phyloP scores from a whole-genome alignment of 2,329 filamentous ascomycete species.

The Monosporascus sp. region DNA sequence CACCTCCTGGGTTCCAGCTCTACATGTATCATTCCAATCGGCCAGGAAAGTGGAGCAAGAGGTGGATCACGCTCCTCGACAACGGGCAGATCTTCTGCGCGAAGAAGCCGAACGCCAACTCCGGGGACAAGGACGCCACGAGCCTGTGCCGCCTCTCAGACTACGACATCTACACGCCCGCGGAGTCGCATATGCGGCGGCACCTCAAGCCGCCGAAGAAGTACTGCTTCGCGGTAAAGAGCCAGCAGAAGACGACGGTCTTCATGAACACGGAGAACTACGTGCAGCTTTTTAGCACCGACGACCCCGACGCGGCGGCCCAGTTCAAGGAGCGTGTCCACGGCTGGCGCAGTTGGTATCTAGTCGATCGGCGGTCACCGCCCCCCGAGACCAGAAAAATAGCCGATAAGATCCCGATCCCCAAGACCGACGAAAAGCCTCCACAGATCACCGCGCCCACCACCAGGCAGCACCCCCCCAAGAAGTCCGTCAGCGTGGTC shows the following conservation, averaged over 20 bases:
- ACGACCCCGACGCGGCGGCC: slow-evolving; percentile 62
- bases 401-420: slow-evolving; percentile 23
- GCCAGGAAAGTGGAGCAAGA: slow-evolving; percentile 83
- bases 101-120: slow-evolving; percentile 61
- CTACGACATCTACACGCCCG: slow-evolving; percentile 85
- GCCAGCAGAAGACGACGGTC: slow-evolving; percentile 80
- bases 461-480: slow-evolving; percentile 18
- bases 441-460: slow-evolving; percentile 25
- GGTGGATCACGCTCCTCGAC: slow-evolving; percentile 66
- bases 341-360: slow-evolving; percentile 85
- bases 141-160: slow-evolving; percentile 83
- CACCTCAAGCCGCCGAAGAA: slow-evolving; percentile 79
- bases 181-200: slow-evolving; percentile 60
- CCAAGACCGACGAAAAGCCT: slow-evolving; percentile 21
- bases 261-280: slow-evolving; percentile 81
- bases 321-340: slow-evolving; percentile 69
- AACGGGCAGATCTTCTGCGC: slow-evolving; percentile 69
- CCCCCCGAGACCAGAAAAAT: slow-evolving; percentile 30
- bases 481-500: slow-evolving; percentile 26
- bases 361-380: slow-evolving; percentile 59
- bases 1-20: slow-evolving; percentile 62
- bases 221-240: slow-evolving; percentile 83
- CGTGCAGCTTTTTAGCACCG: slow-evolving; percentile 85
- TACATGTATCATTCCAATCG: slow-evolving; percentile 76
- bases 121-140: slow-evolving; percentile 58